phyloP scores from a whole-genome alignment of 768 basidiomycete genomes.

The Hypholoma fasciculare region DNA sequence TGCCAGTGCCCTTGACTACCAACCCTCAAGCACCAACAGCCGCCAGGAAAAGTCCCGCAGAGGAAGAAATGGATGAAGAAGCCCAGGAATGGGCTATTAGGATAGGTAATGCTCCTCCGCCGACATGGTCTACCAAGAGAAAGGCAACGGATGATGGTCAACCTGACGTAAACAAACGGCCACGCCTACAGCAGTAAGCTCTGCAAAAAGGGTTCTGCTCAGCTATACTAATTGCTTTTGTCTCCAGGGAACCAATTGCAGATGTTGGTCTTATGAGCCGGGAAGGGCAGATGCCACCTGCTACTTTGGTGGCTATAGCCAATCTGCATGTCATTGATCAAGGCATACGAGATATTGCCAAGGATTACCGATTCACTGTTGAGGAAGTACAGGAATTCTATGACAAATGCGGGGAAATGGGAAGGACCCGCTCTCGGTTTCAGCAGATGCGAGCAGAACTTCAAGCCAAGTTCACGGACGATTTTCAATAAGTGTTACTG shows the following conservation, averaged over 20 bases:
- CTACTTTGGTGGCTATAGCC: conserved; percentile 35
- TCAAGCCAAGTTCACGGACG: conserved; percentile 35
- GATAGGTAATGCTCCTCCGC: conserved; percentile 62
- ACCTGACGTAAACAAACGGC: conserved; percentile 40
- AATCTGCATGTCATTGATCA: conserved; percentile 68
- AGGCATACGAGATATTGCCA: conserved; percentile 64
- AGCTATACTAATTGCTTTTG: conserved; percentile 2
- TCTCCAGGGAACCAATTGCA: neutral
- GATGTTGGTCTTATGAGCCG: neutral
- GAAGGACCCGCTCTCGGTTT: conserved; percentile 62
- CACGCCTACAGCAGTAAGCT: conserved; percentile 39
- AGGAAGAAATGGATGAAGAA: conserved; percentile 64
- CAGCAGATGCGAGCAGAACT: conserved; percentile 62
- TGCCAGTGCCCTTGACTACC: conserved; percentile 18
- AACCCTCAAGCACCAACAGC: conserved; percentile 29
- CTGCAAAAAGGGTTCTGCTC: neutral
- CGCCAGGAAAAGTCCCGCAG: conserved; percentile 46
- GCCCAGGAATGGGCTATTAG: conserved; percentile 69
- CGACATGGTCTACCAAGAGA: conserved; percentile 64
- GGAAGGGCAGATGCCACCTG: conserved; percentile 21
- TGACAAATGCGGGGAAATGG: conserved; percentile 72
- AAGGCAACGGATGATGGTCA: conserved; percentile 39
- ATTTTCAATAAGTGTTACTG: conserved; percentile 14
- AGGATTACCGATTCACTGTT: conserved; percentile 66
- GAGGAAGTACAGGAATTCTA: conserved; percentile 82